Conservation (phyloP, 2,329 filamentous ascomycete genomes). For the Fusarium palustre region DNA sequence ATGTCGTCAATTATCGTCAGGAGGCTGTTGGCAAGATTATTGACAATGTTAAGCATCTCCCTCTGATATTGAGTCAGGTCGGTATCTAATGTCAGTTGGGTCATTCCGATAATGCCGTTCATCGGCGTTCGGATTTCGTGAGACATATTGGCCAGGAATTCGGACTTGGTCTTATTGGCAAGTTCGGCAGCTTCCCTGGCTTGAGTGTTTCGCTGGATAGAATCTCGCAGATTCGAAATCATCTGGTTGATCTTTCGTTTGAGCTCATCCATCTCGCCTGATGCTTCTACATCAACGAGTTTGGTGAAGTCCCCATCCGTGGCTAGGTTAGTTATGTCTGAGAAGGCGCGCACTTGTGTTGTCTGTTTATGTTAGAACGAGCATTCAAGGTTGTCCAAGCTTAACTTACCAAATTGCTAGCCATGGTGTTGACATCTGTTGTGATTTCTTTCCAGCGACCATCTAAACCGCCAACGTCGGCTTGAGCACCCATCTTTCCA, state of each 20-base stretch:
- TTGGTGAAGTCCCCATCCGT: constrained; percentile 98
- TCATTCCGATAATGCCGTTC: constrained; percentile 99
- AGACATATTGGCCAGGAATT: constrained; percentile 98
- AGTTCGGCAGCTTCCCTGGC: constrained; percentile 95
- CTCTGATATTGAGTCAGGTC: constrained; percentile 94
- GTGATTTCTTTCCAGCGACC: constrained; percentile 99
- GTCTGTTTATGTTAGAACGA: constrained; percentile 67
- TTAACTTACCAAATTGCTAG: constrained; percentile 68
- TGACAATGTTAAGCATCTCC: constrained; percentile 98
- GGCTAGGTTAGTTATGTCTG: constrained; percentile 97
- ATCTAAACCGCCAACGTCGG: constrained; percentile 90
- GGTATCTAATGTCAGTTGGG: constrained; percentile 93
- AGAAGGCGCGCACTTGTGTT: constrained; percentile 96
- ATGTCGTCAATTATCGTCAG: constrained; percentile 95
- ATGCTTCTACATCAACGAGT: constrained; percentile 95
- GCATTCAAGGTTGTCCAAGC: neutral
- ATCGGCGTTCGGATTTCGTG: constrained; percentile 98
- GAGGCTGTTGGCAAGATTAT: constrained; percentile 94
- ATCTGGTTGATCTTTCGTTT: constrained; percentile 99
- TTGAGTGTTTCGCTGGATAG: constrained; percentile 95
- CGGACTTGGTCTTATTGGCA: constrained; percentile 97
- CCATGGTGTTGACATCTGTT: constrained; percentile 95
- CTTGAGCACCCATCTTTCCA: constrained; percentile 98
- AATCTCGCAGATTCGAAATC: constrained; percentile 95
- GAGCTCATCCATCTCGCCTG: constrained; percentile 98